phyloP scores from a whole-genome alignment of 1,139 yeast species.

The Pichia sp. region DNA sequence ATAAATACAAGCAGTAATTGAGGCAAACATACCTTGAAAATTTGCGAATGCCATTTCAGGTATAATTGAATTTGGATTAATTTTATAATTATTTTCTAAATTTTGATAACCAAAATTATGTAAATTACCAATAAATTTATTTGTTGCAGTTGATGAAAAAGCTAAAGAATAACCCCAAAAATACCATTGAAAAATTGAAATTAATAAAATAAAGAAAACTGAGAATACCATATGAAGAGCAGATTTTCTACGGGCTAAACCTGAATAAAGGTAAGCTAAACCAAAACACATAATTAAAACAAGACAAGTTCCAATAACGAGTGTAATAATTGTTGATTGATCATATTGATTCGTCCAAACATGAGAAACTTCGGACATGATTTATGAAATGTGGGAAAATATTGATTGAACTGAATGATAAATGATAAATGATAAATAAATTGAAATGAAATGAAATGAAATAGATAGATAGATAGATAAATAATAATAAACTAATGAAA shows the following conservation, averaged over 20 bases:
- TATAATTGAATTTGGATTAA: slow-evolving; percentile 35
- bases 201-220: slow-evolving; percentile 44
- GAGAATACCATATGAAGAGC: slow-evolving; percentile 90
- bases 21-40: slow-evolving; percentile 86
- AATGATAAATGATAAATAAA: too few species aligned
- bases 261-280: slow-evolving; percentile 86
- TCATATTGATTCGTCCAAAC: slow-evolving; percentile 32
- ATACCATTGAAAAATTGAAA: slow-evolving; percentile 84
- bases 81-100: slow-evolving; percentile 25
- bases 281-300: slow-evolving; percentile 95
- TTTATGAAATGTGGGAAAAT: too few species aligned
- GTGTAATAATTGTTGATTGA: slow-evolving; percentile 38
- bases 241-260: slow-evolving; percentile 84
- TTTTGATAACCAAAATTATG: slow-evolving; percentile 75
- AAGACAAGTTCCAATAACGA: slow-evolving; percentile 58
- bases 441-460: too few species aligned
- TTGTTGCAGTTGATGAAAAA: slow-evolving; percentile 67
- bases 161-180: slow-evolving; percentile 97
- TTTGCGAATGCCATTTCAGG: slow-evolving; percentile 83
- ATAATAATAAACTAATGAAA: too few species aligned
- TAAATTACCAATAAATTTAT: slow-evolving; percentile 82
- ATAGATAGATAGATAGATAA: too few species aligned
- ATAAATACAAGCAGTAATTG: slow-evolving; percentile 84
- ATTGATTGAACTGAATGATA: too few species aligned
- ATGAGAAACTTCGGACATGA: not conserved